Evolutionary conservation across 2,329 filamentous ascomycete species (phyloP).

Genomic region (Emydomyces testavorans): DNA sequence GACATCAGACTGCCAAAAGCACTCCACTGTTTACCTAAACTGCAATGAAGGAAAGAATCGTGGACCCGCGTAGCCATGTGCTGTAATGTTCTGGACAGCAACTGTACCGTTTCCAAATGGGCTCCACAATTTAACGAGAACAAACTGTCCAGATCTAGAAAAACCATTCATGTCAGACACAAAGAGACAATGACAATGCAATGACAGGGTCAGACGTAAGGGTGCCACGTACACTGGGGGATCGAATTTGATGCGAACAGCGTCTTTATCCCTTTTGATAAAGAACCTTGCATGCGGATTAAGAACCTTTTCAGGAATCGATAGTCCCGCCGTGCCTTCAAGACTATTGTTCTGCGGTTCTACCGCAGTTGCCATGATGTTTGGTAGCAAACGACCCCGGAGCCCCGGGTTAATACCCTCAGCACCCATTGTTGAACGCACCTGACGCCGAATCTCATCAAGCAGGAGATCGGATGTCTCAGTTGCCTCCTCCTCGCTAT

Average conservation of each 20-base stretch:
- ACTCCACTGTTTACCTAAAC: conserved; percentile 36
- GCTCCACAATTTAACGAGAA: conserved; percentile 84
- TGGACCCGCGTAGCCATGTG: conserved; percentile 73
- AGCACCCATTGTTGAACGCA: neutral
- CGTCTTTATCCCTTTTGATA: conserved; percentile 70
- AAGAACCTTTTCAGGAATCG: conserved; percentile 37
- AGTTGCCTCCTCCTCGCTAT: conserved; percentile 5
- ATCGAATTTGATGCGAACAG: conserved; percentile 70
- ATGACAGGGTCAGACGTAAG: neutral
- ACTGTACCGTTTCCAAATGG: conserved; percentile 66
- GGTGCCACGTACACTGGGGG: conserved; percentile 30
- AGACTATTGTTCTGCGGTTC: neutral
- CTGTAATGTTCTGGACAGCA: conserved; percentile 76
- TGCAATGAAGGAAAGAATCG: conserved; percentile 67
- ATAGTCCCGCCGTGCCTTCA: neutral
- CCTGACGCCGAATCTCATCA: conserved; percentile 5
- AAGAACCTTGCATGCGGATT: conserved; percentile 69
- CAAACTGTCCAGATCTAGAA: conserved; percentile 60
- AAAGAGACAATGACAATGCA: neutral
- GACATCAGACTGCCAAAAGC: neutral
- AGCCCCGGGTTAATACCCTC: neutral
- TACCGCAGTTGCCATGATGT: neutral
- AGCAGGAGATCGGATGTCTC: conserved; percentile 6
- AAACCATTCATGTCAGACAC: conserved; percentile 10
- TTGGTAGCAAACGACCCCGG: neutral